Base-by-base conservation (phyloP, 73 alveolate species). In the Uronychia setigera region DNA sequence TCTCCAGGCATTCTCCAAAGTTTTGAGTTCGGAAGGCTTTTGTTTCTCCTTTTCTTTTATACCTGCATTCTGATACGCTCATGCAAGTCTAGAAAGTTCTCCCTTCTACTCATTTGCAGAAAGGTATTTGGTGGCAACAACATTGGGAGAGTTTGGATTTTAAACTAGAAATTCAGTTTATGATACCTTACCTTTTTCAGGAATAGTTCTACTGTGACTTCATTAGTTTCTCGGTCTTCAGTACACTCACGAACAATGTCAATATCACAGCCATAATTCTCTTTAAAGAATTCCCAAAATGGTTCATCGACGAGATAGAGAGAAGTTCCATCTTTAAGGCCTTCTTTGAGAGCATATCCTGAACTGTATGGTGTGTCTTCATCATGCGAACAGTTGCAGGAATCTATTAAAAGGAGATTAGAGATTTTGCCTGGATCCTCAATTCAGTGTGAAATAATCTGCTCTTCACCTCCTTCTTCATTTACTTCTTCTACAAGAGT, bases 371-470 rank as follows among this genome's bases (percentile, higher is more conserved):
- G 33, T 26, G 35, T 13, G 34, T 85, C 91, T 67, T 35, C 86
- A 25, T 77, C 86, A 13, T 81, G 27, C 30, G 77, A 67, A 59
- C 57, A 76, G 31, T 76, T 35, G 57, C 28, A 25, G 33, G 35
- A 77, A 34, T 85, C 86, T 14, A 85, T 28, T 31, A 85, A 46
- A 1, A 9, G 9, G 33, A 77, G 80, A 30, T 85, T 85, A 14
- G 76, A 77, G 19, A 85, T 78, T 28, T 46, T 34, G 31, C 91
- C 91, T 35, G 91, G 91, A 34, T 85, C 26, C 74, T 77, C 26
- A 1, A 33, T 1, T 26, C 29, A 78, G 82, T 29, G 60, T 11
- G 29, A 29, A 46, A 11, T 5, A 19, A 46, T 46, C n/a, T 5
- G 29, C 28, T 77, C 27, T 1, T 29, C 46, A 13, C 19, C 67